Evolutionary conservation across 2,329 filamentous ascomycete species (phyloP), one percentile per base, ranked within the genome.

Genomic region (Sarocladiaceae sp.): DNA sequence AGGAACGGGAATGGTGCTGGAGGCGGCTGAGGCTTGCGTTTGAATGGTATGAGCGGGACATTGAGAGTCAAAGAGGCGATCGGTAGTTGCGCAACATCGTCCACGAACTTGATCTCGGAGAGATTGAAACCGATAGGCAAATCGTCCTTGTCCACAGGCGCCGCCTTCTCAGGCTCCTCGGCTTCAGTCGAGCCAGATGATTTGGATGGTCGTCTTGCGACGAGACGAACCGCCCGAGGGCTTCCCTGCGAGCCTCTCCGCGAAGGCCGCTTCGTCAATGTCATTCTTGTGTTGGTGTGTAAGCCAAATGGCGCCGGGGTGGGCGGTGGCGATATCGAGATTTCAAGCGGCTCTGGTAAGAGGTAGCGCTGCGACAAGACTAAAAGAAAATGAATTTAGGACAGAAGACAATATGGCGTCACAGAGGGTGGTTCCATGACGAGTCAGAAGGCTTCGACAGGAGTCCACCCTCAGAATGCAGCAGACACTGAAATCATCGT

Each of bases 1-100:
- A 90, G 75, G 64, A 91, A 87, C 7, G 72, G 78, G 52, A 89
- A 89, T 0, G 80, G 75, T 31, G n/a, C 11, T 3, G 44, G 44
- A 29, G 12, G 22, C 10, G 26, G 18, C 28, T 28, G 20, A 12
- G 60, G 55, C 52, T 66, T 71, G 22, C 62, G 61, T 26, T 44
- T 57, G n/a, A 69, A 56, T 2, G 64, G 67, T 55, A 57, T 62
- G 4, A 61, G 58, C n/a, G 59, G 64, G 2, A 69, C 68, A 47
- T 71, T 67, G 23, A 79, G 64, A 1, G 72, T 74, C 17, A 81
- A 62, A 2, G 68, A 66, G 35, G 69, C 67, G 33, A 80, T 71
- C 23, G 68, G 61, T 23, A 77, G 57, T 4, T 66, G 63, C 52
- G 69, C 63, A 17, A 72, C 61, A 4, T 71, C 68, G n/a, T 74